phyloP scores from a whole-genome alignment of 768 basidiomycete genomes.

The Calocybe cyanea region DNA sequence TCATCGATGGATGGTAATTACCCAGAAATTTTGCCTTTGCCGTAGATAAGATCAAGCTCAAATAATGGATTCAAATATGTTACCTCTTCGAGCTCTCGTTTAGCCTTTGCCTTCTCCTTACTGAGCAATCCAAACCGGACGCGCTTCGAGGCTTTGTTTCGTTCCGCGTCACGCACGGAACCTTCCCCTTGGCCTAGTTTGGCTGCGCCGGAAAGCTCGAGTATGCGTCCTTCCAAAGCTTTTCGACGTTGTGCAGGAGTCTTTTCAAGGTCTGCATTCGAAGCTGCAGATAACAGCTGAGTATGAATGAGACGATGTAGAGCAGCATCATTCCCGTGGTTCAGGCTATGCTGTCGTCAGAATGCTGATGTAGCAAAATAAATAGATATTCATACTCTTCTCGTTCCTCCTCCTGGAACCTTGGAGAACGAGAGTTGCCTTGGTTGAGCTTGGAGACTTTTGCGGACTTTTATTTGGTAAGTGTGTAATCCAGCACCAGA shows the following conservation, averaged over 20 bases:
- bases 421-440: slow-evolving; percentile 20
- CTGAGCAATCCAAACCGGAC: slow-evolving; percentile 66
- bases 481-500: slow-evolving; percentile 1
- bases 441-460: slow-evolving; percentile 62
- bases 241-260: slow-evolving; percentile 67
- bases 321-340: slow-evolving; percentile 72
- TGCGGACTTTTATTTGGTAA: slow-evolving; percentile 53
- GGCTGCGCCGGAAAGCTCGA: slow-evolving; percentile 65
- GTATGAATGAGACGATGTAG: slow-evolving; percentile 81
- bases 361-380: not conserved
- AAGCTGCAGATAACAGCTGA: slow-evolving; percentile 69
- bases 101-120: slow-evolving; percentile 56
- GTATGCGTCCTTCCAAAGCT: slow-evolving; percentile 71
- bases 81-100: slow-evolving; percentile 67
- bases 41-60: slow-evolving; percentile 7
- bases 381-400: slow-evolving; percentile 42
- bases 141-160: slow-evolving; percentile 65
- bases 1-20: slow-evolving; percentile 79
- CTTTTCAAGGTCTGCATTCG: slow-evolving; percentile 56
- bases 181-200: slow-evolving; percentile 77
- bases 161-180: slow-evolving; percentile 54
- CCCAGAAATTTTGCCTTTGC: slow-evolving; percentile 78
- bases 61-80: slow-evolving; percentile 20
- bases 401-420: slow-evolving; percentile 38
- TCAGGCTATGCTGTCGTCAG: slow-evolving; percentile 52